A percentile compares a stretch with the other conserved stretches of the same genome.
These are phyloP conservation scores for Camellia granthamiana DNA, from an alignment of 148 eudicot species.

Conservation along the genomic window DNA sequence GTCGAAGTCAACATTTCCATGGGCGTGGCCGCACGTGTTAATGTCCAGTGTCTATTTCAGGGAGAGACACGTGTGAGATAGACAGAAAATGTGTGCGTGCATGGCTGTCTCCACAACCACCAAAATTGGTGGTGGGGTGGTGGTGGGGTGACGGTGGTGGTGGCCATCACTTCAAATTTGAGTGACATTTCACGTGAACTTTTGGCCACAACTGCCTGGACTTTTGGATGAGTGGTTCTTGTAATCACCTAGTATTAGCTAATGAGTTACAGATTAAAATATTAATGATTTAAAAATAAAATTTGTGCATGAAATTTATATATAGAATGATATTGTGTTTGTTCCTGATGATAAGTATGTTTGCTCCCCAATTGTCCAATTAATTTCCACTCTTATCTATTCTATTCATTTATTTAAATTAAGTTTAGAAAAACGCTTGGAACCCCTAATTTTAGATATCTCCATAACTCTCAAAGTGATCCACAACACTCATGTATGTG, in stretches of 20 bases:
- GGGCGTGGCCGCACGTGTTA: slow-evolving; percentile 33
- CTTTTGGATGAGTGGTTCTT: slow-evolving; percentile 15
- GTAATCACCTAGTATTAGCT: neutral
- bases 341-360: too few relatives aligned
- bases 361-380: too few relatives aligned
- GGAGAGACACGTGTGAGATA: slow-evolving; percentile 39
- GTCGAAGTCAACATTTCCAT: slow-evolving; percentile 31
- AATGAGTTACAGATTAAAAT: neutral
- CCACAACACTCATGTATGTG: too few relatives aligned
- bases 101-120: neutral
- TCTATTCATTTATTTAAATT: too few relatives aligned
- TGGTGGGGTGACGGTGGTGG: neutral
- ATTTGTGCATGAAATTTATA: too few relatives aligned
- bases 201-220: slow-evolving; percentile 6
- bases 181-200: slow-evolving; percentile 35
- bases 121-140: slow-evolving; percentile 1
- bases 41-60: slow-evolving; percentile 5
- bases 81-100: neutral
- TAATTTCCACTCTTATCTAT: too few relatives aligned
- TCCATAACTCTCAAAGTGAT: too few relatives aligned
- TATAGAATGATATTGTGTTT: too few relatives aligned
- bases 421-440: too few relatives aligned
- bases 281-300: too few relatives aligned
- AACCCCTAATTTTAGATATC: too few relatives aligned
- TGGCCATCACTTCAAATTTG: neutral